Base-by-base conservation (phyloP, 2,329 filamentous ascomycete species). In the Fusarium citri region DNA sequence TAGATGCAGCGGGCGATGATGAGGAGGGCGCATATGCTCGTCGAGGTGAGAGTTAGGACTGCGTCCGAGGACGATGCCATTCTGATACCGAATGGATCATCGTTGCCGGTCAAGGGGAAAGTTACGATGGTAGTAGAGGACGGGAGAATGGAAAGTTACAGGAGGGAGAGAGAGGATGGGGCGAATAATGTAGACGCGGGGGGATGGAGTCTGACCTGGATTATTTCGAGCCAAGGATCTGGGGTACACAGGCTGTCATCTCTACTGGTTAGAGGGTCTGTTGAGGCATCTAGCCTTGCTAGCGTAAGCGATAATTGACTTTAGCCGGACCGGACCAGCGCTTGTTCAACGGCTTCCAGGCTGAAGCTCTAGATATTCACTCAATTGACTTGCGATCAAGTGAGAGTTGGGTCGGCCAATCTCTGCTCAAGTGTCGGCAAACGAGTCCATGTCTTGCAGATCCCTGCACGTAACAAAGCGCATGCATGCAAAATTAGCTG, bases 1-100 rank as follows among this genome's bases (percentile, higher is more conserved):
- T 78, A 78, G 28, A 65, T 30, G 47, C 74, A 76, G 48, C 76
- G 77, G 25, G 69, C 62, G 54, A 77, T 34, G 42, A 78, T 78
- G 53, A 78, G 74, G 11, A 61, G 37, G 23, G 68, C 64, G 66
- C 76, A 78, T 45, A 77, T 57, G 68, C 59, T 61, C 43, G 76
- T 76, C 54, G 76, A 69, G 43, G 65, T 66, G 23, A 77, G 62
- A 55, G 74, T 76, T 61, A 78, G 74, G 40, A 41, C 59, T 49
- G 76, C 70, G 56, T 76, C 71, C 48, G 69, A 20, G 42, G 76
- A 71, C 63, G 74, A 58, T 50, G 59, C 65, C 67, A 74, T 73
- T 46, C 59, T 37, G 34, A 37, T 37, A n/a, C 34, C 34, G 34
- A 37, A 37, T 37, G 34, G 43, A 47, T 50, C 66, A 72, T 72